phyloP scores from a whole-genome alignment of 176 grass and related monocot species.

The Avena eriantha region DNA sequence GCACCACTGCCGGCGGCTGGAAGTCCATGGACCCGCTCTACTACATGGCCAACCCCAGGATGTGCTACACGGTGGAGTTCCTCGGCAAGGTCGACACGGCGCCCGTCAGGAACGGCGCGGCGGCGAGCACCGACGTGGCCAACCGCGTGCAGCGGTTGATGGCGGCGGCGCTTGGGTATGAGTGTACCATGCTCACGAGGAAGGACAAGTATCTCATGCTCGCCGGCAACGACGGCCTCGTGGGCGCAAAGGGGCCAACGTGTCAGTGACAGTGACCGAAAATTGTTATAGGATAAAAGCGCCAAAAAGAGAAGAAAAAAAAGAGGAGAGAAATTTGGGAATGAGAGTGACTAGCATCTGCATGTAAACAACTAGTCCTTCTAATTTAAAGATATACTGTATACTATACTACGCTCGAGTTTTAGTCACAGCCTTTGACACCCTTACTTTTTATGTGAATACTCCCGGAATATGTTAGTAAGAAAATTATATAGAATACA shows the following conservation, averaged over 20 bases:
- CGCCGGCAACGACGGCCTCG: slow-evolving; percentile 70
- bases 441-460: not conserved
- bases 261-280: not conserved
- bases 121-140: slow-evolving; percentile 51
- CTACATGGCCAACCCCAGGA: slow-evolving; percentile 62
- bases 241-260: not conserved
- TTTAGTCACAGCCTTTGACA: not conserved
- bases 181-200: slow-evolving; percentile 74
- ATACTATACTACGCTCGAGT: not conserved
- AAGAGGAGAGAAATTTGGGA: not conserved
- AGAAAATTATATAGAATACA: no score
- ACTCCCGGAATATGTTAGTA: no score
- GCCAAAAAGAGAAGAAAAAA: not conserved
- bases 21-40: slow-evolving; percentile 73
- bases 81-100: slow-evolving; percentile 50
- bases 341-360: not conserved
- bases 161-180: slow-evolving; percentile 63
- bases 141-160: slow-evolving; percentile 62
- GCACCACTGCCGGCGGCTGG: slow-evolving; percentile 64
- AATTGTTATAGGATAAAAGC: not conserved
- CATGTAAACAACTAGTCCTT: not conserved
- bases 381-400: not conserved
- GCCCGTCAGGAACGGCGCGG: not conserved
- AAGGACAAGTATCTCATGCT: slow-evolving; percentile 87
- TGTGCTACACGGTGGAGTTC: slow-evolving; percentile 65